These are phyloP conservation scores for Cadophora sp. DNA, from an alignment of 2,329 filamentous ascomycete genomes.

Conservation along the genomic window DNA sequence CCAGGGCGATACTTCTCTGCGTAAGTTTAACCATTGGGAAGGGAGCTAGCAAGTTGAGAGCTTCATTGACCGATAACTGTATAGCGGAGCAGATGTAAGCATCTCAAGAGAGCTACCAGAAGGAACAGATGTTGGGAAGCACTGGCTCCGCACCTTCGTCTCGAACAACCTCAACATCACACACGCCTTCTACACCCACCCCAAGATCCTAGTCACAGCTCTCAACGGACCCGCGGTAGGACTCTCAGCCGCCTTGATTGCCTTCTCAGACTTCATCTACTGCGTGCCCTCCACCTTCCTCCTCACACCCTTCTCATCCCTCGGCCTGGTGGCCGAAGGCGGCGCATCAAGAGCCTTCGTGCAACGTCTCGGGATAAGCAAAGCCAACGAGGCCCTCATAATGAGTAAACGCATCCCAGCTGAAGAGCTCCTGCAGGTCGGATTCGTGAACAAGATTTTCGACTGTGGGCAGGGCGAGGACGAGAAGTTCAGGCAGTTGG, in stretches of 20 bases:
- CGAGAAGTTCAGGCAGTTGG: slow-evolving; percentile 71
- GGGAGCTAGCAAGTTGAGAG: background rate
- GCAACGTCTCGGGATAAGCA: slow-evolving; percentile 76
- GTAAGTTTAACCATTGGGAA: slow-evolving; percentile 57
- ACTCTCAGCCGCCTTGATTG: slow-evolving; percentile 82
- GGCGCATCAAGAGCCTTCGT: slow-evolving; percentile 81
- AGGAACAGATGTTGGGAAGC: slow-evolving; percentile 50
- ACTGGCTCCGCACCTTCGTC: slow-evolving; percentile 76
- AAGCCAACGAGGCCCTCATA: slow-evolving; percentile 91
- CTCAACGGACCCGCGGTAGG: slow-evolving; percentile 93
- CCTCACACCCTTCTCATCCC: slow-evolving; percentile 87
- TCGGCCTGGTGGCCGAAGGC: slow-evolving; percentile 91
- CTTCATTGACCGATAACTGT: slow-evolving; percentile 22
- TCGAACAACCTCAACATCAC: slow-evolving; percentile 89
- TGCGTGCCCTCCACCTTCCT: slow-evolving; percentile 81
- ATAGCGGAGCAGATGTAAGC: slow-evolving; percentile 80
- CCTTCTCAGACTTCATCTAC: slow-evolving; percentile 93
- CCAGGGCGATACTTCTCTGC: slow-evolving; percentile 78
- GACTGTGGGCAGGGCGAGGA: slow-evolving; percentile 64
- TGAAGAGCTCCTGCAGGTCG: slow-evolving; percentile 75
- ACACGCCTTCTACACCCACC: slow-evolving; percentile 89
- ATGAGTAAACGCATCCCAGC: slow-evolving; percentile 81
- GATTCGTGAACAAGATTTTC: slow-evolving; percentile 89
- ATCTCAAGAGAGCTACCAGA: slow-evolving; percentile 54
- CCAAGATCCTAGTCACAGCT: slow-evolving; percentile 89